Conservation (phyloP, 2,329 filamentous ascomycete genomes). For the Fusarium sublunatum region DNA sequence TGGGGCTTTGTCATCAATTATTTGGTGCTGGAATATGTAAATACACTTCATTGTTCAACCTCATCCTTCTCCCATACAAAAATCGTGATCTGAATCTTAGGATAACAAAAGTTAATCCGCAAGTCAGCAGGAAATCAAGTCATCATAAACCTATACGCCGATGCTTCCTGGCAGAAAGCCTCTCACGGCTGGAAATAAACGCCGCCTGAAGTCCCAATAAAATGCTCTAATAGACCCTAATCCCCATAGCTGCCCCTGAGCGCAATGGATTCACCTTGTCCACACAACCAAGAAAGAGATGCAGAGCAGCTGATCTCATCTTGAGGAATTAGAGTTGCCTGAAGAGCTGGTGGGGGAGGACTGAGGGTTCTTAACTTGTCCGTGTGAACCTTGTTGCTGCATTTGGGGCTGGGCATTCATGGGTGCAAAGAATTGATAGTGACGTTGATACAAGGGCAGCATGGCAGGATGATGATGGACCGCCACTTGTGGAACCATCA, state of each 20-base stretch:
- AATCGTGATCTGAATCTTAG: background rate
- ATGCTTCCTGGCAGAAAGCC: background rate
- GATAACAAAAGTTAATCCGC: background rate
- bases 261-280: background rate
- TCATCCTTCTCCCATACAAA: background rate
- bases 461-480: no score
- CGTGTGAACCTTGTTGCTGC: background rate
- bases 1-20: background rate
- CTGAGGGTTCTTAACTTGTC: background rate
- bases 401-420: background rate
- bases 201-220: background rate
- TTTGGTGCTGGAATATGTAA: background rate
- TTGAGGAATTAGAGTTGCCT: background rate
- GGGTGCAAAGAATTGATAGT: background rate
- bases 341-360: background rate
- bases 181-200: background rate
- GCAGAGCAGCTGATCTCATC: background rate
- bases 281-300: background rate
- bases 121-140: background rate
- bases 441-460: background rate
- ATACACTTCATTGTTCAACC: background rate
- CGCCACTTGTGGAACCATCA: background rate
- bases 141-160: background rate
- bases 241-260: background rate
- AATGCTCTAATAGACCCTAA: background rate